Percentiles rank a stretch among this genome's conserved stretches.
Evolutionary conservation across 2,329 filamentous ascomycete species (phyloP).

Genomic region (Trichoderma polysporum): DNA sequence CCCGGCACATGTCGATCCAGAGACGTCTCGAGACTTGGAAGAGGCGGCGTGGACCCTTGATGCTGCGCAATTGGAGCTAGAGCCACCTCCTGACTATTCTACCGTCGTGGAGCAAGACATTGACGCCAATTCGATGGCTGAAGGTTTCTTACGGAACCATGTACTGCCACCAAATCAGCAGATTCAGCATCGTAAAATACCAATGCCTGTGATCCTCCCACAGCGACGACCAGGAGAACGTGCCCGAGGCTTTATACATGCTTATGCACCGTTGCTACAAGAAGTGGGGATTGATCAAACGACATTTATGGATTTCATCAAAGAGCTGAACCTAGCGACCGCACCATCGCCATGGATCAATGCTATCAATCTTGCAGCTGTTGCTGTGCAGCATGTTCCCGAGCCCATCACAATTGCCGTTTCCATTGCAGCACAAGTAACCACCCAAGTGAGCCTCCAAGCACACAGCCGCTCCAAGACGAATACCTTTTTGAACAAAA

Average conservation of each 20-base stretch:
- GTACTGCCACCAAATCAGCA: not conserved
- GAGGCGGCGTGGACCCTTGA: conserved; percentile 23
- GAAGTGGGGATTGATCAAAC: conserved; percentile 47
- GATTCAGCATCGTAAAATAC: conserved; percentile 26
- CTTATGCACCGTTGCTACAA: conserved; percentile 51
- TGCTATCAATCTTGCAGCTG: conserved; percentile 43
- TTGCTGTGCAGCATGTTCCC: conserved; percentile 40
- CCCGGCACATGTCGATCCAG: not conserved
- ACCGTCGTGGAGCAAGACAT: conserved; percentile 16
- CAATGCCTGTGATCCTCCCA: conserved; percentile 51
- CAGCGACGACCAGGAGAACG: conserved; percentile 51
- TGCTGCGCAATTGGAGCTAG: conserved; percentile 18
- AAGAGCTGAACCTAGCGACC: conserved; percentile 45
- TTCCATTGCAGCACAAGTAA: conserved; percentile 44
- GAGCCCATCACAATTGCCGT: conserved; percentile 43
- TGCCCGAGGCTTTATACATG: conserved; percentile 51
- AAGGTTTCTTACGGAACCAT: conserved; percentile 20
- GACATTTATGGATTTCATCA: conserved; percentile 49
- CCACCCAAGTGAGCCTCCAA: conserved; percentile 42
- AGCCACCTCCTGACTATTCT: conserved; percentile 21
- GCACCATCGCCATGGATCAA: conserved; percentile 36
- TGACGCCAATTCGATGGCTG: conserved; percentile 6
- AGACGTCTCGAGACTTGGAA: conserved; percentile 16
- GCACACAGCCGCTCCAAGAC: conserved; percentile 42
- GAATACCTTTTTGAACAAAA: conserved; percentile 54